Evolutionary conservation across 495 filamentous ascomycete species (phyloP), one percentile per base, ranked within the genome.

Genomic region (Penicillium steckii): DNA sequence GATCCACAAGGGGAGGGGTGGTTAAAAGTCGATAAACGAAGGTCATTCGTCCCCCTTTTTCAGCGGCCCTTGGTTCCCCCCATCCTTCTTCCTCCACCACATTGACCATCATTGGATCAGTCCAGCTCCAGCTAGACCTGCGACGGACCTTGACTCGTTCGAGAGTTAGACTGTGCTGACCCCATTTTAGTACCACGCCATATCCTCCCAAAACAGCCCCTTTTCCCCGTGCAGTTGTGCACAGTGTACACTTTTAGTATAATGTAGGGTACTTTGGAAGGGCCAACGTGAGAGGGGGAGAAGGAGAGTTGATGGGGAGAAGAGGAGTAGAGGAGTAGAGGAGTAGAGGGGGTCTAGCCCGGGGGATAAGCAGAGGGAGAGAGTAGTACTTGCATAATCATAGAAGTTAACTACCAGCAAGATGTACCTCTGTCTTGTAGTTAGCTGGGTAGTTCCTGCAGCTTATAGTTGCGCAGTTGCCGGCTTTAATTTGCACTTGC

Each of bases 161-260:
- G 41, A 46, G 44, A 21, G 27, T 51, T 55, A 55, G 56, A 44
- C 56, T 50, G 52, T 59, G 51, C 50, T 59, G 50, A 37, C 33
- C n/a, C 44, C 38, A 26, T 35, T 52, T 55, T 59, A 45, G 50
- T 41, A 40, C 43, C 50, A 45, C 44, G 47, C 35, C 43, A 44
- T 50, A 9, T 40, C 38, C 26, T 46, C 12, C 33, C 38, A 32
- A 8, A 26, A 30, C 27, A 7, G 30, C 52, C 51, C 42, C 51
- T 55, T 59, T 55, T 32, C 30, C n/a, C n/a, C n/a, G n/a, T n/a
- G n/a, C n/a, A n/a, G n/a, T n/a, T n/a, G n/a, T n/a, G n/a, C n/a
- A n/a, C n/a, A n/a, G n/a, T 33, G 23, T 18, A 24, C 33, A 23
- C 30, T n/a, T 23, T 13, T 37, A 33, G 27, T 17, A 38, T 12